Evolutionary conservation across 495 filamentous ascomycete genomes (phyloP), one percentile per base, ranked within the genome.

Genomic region (Aspergillus asperescens): DNA sequence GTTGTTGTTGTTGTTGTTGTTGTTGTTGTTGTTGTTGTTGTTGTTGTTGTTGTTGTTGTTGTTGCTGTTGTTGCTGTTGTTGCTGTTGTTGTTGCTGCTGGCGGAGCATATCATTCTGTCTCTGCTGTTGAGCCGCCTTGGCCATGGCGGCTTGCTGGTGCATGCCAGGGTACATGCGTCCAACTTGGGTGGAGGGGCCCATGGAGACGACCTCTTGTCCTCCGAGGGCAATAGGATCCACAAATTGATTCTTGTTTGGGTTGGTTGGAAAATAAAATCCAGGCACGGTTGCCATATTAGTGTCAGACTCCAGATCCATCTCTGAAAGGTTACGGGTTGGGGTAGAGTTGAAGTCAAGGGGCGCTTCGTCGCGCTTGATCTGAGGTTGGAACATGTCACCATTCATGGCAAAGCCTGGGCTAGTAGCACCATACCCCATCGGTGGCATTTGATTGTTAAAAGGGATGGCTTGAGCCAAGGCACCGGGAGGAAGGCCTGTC

Each of bases 81-180:
- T 65, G 50, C 34, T 66, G 66, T 29, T 54, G 50, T 37, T 66
- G 66, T 59, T 87, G 83, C 35, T 70, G 70, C 58, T 87, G 84
- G 38, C 80, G 77, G 34, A 83, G 61, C 59, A 82, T 70, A 60
- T 85, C 77, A 56, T 89, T 83, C 50, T 85, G 81, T 60, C 86
- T 83, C 37, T 71, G 71, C 57, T 87, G 84, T 23, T 81, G 80
- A 56, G 86, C 81, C 16, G 81, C 84, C 75, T 87, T 88, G 58
- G 86, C 89, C 63, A 87, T 72, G 34, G 86, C 88, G 53, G 89
- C 89, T 70, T 87, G 86, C 66, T 89, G 87, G 72, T 97, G 90
- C 81, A 92, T 90, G 34, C 92, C 92, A 43, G 90, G 90, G 68
- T 84, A 95, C 57, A 87, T 78, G 47, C 88, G 84, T 46, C 83